Evolutionary conservation across 2,329 filamentous ascomycete species (phyloP).

Genomic region (Fusarium annulatum): DNA sequence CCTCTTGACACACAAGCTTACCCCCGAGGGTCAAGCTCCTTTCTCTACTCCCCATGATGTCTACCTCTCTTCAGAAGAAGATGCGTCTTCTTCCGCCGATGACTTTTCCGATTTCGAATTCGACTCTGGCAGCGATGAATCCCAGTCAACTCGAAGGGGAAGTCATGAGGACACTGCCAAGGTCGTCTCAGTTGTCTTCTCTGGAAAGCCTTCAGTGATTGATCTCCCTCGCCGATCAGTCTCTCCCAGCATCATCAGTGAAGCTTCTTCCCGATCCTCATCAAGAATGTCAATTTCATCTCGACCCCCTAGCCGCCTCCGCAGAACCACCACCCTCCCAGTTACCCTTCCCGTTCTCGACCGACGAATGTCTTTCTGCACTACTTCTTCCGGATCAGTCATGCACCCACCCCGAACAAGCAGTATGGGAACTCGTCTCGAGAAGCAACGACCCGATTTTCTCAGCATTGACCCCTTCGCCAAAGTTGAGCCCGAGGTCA

Average conservation of each 20-base stretch:
- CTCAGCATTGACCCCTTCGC: slow-evolving; percentile 65
- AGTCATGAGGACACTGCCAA: slow-evolving; percentile 68
- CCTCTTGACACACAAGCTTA: slow-evolving; percentile 48
- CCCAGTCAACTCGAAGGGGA: slow-evolving; percentile 46
- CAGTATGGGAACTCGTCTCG: slow-evolving; percentile 54
- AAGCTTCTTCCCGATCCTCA: slow-evolving; percentile 43
- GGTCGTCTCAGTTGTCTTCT: slow-evolving; percentile 68
- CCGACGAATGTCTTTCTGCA: slow-evolving; percentile 49
- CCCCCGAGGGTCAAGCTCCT: slow-evolving; percentile 47
- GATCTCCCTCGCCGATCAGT: slow-evolving; percentile 61
- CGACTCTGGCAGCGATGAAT: slow-evolving; percentile 57
- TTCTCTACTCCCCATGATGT: slow-evolving; percentile 62
- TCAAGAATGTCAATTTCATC: slow-evolving; percentile 32
- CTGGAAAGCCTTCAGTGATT: slow-evolving; percentile 69
- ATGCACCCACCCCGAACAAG: slow-evolving; percentile 57
- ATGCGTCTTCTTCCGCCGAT: slow-evolving; percentile 70
- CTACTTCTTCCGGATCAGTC: slow-evolving; percentile 48
- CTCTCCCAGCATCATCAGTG: slow-evolving; percentile 53
- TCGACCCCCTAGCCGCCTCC: slow-evolving; percentile 41
- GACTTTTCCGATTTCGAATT: slow-evolving; percentile 67
- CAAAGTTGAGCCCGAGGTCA: slow-evolving; percentile 47
- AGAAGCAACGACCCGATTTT: slow-evolving; percentile 58
- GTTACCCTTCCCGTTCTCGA: slow-evolving; percentile 49
- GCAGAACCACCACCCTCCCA: slow-evolving; percentile 49
- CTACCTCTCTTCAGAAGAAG: slow-evolving; percentile 75